phyloP scores from a whole-genome alignment of 2,329 filamentous ascomycete genomes.

The Fusarium mundagurra region DNA sequence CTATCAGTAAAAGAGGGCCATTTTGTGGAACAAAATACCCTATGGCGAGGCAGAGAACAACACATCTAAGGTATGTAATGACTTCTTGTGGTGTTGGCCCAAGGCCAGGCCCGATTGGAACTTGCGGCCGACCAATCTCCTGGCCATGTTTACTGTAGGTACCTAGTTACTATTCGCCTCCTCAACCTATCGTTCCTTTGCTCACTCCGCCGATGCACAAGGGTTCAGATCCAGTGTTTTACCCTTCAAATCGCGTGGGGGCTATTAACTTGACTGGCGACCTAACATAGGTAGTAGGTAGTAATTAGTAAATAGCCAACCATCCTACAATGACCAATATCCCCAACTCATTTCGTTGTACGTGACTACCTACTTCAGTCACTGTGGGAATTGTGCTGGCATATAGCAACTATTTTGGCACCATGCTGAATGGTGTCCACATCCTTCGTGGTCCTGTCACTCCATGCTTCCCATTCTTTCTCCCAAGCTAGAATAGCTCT shows the following conservation, averaged over 20 bases:
- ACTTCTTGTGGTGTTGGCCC: conserved; percentile 4
- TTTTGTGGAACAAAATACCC: conserved; percentile 1
- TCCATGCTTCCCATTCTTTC: conserved; percentile 1
- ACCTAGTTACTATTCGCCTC: neutral
- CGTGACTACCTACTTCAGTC: neutral
- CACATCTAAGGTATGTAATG: neutral
- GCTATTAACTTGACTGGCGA: neutral
- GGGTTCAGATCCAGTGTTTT: neutral
- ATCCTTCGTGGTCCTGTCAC: conserved; percentile 8
- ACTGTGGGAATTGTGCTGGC: neutral
- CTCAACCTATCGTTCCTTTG: neutral
- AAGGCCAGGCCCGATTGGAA: conserved; percentile 3
- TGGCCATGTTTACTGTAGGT: neutral
- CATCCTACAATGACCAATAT: neutral
- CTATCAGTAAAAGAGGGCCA: neutral
- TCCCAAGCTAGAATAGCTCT: neutral
- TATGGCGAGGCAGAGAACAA: conserved; percentile 2
- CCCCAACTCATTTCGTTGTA: neutral
- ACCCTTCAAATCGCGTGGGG: conserved; percentile 8
- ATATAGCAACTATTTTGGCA: neutral
- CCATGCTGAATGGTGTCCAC: neutral
- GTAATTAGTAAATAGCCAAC: neutral
- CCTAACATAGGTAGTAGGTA: neutral
- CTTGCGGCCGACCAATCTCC: conserved; percentile 10
- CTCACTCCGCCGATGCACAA: neutral